phyloP scores from a whole-genome alignment of 1,139 yeast species.

The Kluyveromyces sp. region DNA sequence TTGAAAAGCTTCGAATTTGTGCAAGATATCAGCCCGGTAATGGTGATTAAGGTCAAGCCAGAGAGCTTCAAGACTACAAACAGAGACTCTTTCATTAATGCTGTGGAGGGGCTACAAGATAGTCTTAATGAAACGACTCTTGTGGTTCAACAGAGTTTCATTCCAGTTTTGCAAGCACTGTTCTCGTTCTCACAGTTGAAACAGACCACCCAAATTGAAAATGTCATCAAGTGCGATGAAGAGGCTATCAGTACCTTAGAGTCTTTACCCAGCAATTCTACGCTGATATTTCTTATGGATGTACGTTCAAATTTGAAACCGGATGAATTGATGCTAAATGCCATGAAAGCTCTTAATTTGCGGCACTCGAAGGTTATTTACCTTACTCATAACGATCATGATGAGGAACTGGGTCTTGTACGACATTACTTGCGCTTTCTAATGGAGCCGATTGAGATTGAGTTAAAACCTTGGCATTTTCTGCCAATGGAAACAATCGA shows the following conservation, averaged over 20 bases:
- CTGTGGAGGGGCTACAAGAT: constrained; percentile 11
- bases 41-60: background rate
- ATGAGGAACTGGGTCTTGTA: constrained; percentile 1
- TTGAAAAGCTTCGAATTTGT: too few species aligned
- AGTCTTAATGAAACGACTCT: constrained; percentile 8
- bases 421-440: constrained; percentile 3
- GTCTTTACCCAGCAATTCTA: constrained; percentile 9
- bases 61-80: constrained; percentile 1
- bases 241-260: constrained; percentile 11
- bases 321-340: constrained; percentile 12
- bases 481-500: constrained; percentile 24
- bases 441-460: background rate
- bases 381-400: constrained; percentile 16
- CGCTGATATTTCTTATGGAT: constrained; percentile 24
- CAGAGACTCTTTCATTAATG: constrained; percentile 15
- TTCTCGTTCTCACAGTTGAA: constrained; percentile 25
- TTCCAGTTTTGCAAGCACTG: constrained; percentile 19
- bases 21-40: background rate
- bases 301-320: constrained; percentile 21
- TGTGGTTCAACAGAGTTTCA: constrained; percentile 20
- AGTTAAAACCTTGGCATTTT: constrained; percentile 16
- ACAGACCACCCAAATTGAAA: constrained; percentile 21
- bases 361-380: constrained; percentile 15
- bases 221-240: constrained; percentile 21
- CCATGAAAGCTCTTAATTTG: constrained; percentile 9